These are phyloP conservation scores for Exophiala oligosperma DNA, from an alignment of 2,329 filamentous ascomycete genomes.

Conservation along the genomic window DNA sequence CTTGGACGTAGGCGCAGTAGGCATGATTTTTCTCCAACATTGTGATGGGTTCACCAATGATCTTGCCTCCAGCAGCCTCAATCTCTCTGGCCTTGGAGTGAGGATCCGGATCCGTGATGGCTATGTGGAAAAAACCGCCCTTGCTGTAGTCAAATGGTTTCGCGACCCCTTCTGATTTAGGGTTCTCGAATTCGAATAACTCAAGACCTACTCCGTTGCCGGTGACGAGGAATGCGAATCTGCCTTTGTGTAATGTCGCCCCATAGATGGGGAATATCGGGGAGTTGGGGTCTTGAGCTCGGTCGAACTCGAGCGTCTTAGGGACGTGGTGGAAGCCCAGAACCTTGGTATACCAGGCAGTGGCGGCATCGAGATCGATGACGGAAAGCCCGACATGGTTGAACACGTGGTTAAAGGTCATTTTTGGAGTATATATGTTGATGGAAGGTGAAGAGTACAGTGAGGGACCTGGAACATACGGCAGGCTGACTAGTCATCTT, in stretches of 20 bases:
- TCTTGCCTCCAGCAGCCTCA: neutral
- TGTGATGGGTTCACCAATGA: no score
- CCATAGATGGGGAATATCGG: neutral
- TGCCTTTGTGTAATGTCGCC: neutral
- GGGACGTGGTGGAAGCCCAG: conserved; percentile 4
- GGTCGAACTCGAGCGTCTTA: neutral
- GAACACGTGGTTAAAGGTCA: neutral
- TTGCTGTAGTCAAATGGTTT: no score
- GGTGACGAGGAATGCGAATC: neutral
- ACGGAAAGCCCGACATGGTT: conserved; percentile 13
- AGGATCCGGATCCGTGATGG: neutral
- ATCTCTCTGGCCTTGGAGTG: neutral
- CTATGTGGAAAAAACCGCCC: no score
- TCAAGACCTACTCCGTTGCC: no score
- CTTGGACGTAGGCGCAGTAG: no score
- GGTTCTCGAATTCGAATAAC: no score
- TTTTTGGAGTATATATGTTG: no score
- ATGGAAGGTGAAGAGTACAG: no score
- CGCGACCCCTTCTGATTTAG: no score
- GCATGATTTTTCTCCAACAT: neutral
- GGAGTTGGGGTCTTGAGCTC: neutral
- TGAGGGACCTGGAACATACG: no score
- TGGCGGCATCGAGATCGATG: neutral
- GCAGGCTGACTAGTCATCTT: no score
- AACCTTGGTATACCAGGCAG: conserved; percentile 2